phyloP scores from a whole-genome alignment of 495 filamentous ascomycete genomes.

The Trichoderma orchidacearum region DNA sequence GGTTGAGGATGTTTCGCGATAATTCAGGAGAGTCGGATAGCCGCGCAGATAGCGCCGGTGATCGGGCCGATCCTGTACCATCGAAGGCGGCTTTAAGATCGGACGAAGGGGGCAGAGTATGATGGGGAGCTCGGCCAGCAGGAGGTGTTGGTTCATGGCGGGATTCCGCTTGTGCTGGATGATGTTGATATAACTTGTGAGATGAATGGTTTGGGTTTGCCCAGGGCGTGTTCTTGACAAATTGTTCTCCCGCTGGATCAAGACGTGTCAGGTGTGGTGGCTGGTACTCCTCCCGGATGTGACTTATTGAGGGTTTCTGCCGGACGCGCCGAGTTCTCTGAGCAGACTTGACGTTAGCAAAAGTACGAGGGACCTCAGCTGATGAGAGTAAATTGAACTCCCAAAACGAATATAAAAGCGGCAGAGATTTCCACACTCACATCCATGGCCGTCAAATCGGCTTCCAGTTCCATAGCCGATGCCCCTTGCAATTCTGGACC shows the following conservation, averaged over 20 bases:
- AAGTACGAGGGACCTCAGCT: no score
- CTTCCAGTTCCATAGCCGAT: constrained; percentile 59
- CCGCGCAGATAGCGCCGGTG: not conserved
- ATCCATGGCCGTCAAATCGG: constrained; percentile 79
- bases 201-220: constrained; percentile 77
- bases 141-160: constrained; percentile 7
- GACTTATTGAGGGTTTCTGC: constrained; percentile 8
- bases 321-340: not conserved
- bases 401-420: not conserved
- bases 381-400: no score
- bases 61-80: not conserved
- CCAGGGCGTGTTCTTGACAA: constrained; percentile 74
- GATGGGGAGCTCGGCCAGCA: constrained; percentile 3
- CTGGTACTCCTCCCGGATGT: constrained; percentile 12
- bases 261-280: constrained; percentile 7
- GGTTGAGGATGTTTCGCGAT: not conserved
- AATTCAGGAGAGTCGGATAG: not conserved
- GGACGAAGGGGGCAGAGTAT: not conserved
- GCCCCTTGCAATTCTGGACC: constrained; percentile 69
- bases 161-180: constrained; percentile 15
- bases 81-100: not conserved
- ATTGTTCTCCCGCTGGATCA: constrained; percentile 64
- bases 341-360: not conserved
- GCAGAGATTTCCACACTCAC: constrained; percentile 44
- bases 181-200: constrained; percentile 37